Base-by-base conservation (phyloP, 2,329 filamentous ascomycete species). In the Corniculantispora saksenae region DNA sequence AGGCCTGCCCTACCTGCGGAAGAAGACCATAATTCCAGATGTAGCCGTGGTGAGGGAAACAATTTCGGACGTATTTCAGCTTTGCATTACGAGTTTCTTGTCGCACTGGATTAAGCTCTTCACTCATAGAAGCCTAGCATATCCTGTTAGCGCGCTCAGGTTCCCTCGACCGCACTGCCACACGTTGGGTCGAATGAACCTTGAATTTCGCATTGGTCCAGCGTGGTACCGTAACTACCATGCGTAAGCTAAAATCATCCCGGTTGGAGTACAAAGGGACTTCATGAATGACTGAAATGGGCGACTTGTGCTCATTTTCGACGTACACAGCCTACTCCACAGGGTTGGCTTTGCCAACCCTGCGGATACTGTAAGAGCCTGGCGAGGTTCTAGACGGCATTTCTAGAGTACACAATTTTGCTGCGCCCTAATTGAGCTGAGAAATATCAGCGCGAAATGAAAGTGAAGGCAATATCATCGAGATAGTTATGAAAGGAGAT, bases 1-100 rank as follows among this genome's bases (percentile, higher is more conserved):
- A n/a, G n/a, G n/a, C n/a, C n/a, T 47, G 2, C 32, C 86, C 77
- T 86, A 95, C 93, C 86, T 95, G 93, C 75, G 95, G 95, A 90
- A 99, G 98, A 81, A 94, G 94, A 84, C 95, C 95, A 84, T 99
- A 99, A 89, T 99, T 99, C 95, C 95, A 99, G 75, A 99, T 92
- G 83, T 99, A 99, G 72, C 95, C 95, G 89, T 99, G 98, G 91
- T 99, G 95, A 75, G 95, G 95, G 89, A 99, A 99, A 90, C 95
- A 99, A 91, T 99, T 99, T 84, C 95, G 93, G 79, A 99, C 95
- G 80, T 91, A 99, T 77, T 95, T 92, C 76, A 98, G 93, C 89
- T 97, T 98, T 88, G 94, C 95, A 88, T 99, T 98, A 91, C 99
- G 98, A 81, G 89, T 88, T 81, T 99, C 95, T 86, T 99, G 95